Percentiles rank a stretch among this genome's conserved stretches.
Conservation (phyloP, 1,139 yeast genomes). For the Scheffersomyces stambukii region DNA sequence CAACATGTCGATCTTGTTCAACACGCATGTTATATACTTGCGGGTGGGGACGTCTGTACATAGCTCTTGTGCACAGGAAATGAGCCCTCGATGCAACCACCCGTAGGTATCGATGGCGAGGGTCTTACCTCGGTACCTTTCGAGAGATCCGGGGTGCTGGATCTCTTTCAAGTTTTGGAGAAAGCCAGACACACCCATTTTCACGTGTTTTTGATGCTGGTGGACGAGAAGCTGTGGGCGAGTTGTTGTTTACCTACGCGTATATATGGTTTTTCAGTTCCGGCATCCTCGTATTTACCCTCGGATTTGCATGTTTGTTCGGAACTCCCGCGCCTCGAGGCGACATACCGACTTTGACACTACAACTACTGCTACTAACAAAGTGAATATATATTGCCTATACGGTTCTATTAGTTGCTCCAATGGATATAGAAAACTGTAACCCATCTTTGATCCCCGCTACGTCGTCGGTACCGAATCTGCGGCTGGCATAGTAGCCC, state of each 20-base stretch:
- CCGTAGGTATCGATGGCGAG: constrained; percentile 94
- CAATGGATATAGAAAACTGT: constrained; percentile 44
- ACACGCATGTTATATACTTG: constrained; percentile 55
- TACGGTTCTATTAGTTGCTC: constrained; percentile 29
- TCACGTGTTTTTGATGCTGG: constrained; percentile 1
- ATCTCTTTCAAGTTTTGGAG: constrained; percentile 71
- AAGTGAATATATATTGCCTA: neutral
- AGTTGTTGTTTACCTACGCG: constrained; percentile 1
- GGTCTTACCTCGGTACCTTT: constrained; percentile 65
- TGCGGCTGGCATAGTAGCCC: constrained; percentile 39
- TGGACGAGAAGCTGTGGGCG: neutral
- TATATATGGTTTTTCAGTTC: too few relatives aligned
- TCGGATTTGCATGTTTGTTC: too few relatives aligned
- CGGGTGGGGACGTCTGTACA: constrained; percentile 69
- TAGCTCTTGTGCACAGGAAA: constrained; percentile 80
- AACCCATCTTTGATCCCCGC: constrained; percentile 42
- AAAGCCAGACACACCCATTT: constrained; percentile 85
- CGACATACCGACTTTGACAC: neutral
- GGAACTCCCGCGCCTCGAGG: too few relatives aligned
- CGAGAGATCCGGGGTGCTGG: constrained; percentile 56
- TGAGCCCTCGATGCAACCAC: constrained; percentile 89
- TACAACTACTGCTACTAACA: constrained; percentile 1
- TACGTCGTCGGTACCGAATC: constrained; percentile 19
- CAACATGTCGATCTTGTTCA: constrained; percentile 64
- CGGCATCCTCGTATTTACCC: too few relatives aligned